Evolutionary conservation across 192 early-diverging fungal genomes (phyloP), one percentile per base, ranked within the genome.

Genomic region (Mortierella claussenii): DNA sequence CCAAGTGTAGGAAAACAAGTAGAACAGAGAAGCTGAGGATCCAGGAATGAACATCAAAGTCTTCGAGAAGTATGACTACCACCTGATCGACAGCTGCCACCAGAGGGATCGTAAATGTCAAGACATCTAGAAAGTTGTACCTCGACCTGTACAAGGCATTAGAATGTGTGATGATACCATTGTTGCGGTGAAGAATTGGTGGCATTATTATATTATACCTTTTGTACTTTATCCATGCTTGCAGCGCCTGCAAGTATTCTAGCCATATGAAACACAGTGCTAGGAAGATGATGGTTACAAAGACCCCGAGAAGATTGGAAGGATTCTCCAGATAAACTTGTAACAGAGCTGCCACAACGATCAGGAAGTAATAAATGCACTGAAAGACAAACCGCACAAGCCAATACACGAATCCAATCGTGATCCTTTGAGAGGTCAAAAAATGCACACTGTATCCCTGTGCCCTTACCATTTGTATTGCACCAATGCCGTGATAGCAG

Each of bases 341-440:
- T n/a, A 44, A 21, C 6, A 69, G 15, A 0, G 68, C 40, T 0
- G 58, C 57, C 1, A 55, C 28, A 1, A 55, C 24, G 1, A 61
- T 44, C 32, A 69, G n/a, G 20, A 26, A 8, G 37, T 69, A 69
- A 42, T 46, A 69, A n/a, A 34, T 36, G 36, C 65, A 62, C 15
- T 70, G 59, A 42, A 55, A 50, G 20, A 62, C 17, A 36, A 70
- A 62, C 15, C 68, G 58, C 23, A 70, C 15, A 12, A 45, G 24
- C 68, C 68, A 70, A 43, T 70, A 70, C 24, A 24, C 46, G 42
- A 44, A 61, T 7, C 59, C 68, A 27, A 70, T 55, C 1, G 60
- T 70, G 60, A 62, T 70, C 68, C 68, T 69, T 47, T 10, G n/a
- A 47, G 7, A 27, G 26, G 7, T 4, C 2, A 27, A 15, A 50